phyloP scores from a whole-genome alignment of 2,329 filamentous ascomycete genomes.

The Monilinia laxa region DNA sequence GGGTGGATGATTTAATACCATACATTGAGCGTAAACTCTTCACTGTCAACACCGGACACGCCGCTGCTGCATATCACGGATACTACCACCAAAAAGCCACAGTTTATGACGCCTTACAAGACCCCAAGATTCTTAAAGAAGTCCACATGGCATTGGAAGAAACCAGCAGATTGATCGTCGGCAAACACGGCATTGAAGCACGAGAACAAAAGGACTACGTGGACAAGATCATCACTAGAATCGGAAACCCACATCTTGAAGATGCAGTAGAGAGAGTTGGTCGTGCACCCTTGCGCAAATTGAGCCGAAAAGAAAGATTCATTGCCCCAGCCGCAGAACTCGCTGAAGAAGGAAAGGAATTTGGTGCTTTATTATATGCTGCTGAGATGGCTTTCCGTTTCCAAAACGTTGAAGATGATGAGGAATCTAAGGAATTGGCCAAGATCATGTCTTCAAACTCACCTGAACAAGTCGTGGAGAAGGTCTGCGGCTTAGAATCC shows the following conservation, averaged over 20 bases:
- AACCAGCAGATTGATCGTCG: slow-evolving; percentile 81
- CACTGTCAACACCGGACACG: slow-evolving; percentile 98
- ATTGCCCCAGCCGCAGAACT: slow-evolving; percentile 88
- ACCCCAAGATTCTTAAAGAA: slow-evolving; percentile 74
- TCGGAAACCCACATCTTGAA: slow-evolving; percentile 89
- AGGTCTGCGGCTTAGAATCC: slow-evolving; percentile 78
- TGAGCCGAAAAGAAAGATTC: slow-evolving; percentile 93
- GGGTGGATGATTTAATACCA: slow-evolving; percentile 85
- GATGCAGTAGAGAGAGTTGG: slow-evolving; percentile 94
- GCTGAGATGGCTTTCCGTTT: slow-evolving; percentile 93
- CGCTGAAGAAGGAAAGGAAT: slow-evolving; percentile 74
- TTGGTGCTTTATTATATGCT: slow-evolving; percentile 72
- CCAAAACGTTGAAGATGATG: slow-evolving; percentile 89
- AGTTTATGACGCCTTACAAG: slow-evolving; percentile 84
- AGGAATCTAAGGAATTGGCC: slow-evolving; percentile 83
- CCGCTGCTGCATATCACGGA: slow-evolving; percentile 93
- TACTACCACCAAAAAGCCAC: slow-evolving; percentile 82
- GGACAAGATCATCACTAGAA: slow-evolving; percentile 86
- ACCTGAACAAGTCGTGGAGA: slow-evolving; percentile 71
- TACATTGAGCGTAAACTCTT: slow-evolving; percentile 99
- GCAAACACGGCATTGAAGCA: slow-evolving; percentile 77
- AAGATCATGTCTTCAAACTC: slow-evolving; percentile 76
- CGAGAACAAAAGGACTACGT: slow-evolving; percentile 84
- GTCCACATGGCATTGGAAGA: slow-evolving; percentile 80
- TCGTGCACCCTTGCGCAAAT: slow-evolving; percentile 89